phyloP scores from a whole-genome alignment of 164 flowering plant genomes.

The Liquidambar formosana region DNA sequence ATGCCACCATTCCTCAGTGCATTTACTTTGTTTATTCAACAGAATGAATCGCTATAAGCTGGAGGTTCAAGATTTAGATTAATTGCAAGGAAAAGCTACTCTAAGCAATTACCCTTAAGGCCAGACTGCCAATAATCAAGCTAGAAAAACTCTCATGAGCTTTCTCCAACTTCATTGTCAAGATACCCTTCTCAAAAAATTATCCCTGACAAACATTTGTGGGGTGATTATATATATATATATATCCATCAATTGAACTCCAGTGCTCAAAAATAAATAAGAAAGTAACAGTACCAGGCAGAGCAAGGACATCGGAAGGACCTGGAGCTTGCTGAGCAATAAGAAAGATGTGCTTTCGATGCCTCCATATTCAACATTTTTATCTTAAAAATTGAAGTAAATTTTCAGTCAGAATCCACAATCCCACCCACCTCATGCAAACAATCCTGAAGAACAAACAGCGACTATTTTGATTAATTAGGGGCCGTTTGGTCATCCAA shows the following conservation, averaged over 20 bases:
- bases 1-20: too few relatives aligned
- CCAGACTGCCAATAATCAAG: not conserved
- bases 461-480: not conserved
- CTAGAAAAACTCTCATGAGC: not conserved
- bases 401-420: constrained; percentile 9
- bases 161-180: not conserved
- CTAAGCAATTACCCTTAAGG: not conserved
- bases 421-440: not conserved
- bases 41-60: not conserved
- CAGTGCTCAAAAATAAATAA: too few relatives aligned
- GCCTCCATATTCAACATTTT: constrained; percentile 65
- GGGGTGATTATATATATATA: not conserved
- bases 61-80: not conserved
- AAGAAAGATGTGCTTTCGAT: constrained; percentile 27
- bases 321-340: constrained; percentile 31
- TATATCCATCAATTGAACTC: not conserved
- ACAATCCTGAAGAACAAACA: not conserved
- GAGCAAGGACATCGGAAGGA: constrained; percentile 52
- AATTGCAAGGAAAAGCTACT: not conserved
- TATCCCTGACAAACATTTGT: too few relatives aligned
- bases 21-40: not conserved
- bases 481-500: too few relatives aligned
- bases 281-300: constrained; percentile 55
- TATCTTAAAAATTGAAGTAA: constrained; percentile 35
- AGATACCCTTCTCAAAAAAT: not conserved